Evolutionary conservation across 2,329 filamentous ascomycete genomes (phyloP).

Genomic region (Didymella segeticola): DNA sequence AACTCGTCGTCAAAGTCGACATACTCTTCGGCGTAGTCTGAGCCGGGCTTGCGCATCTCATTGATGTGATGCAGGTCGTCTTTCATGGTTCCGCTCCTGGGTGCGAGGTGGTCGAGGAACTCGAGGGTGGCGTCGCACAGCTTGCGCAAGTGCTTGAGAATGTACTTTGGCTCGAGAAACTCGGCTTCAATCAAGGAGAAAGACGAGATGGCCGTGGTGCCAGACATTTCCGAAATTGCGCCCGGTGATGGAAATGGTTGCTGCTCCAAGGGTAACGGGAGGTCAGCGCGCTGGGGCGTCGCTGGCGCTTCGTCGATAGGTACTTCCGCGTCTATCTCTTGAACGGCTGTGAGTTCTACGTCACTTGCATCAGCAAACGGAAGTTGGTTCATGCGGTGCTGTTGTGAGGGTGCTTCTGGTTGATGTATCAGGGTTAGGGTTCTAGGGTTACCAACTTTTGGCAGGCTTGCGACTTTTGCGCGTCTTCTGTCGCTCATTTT

Average conservation of each 20-base stretch:
- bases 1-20: constrained; percentile 44
- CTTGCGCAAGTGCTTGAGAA: constrained; percentile 51
- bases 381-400: neutral
- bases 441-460: constrained; percentile 36
- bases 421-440: neutral
- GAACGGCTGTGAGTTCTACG: constrained; percentile 45
- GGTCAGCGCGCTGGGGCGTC: constrained; percentile 30
- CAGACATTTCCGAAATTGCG: constrained; percentile 53
- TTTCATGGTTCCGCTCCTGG: constrained; percentile 29
- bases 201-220: constrained; percentile 56
- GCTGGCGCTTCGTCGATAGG: constrained; percentile 28
- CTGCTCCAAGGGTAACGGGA: constrained; percentile 10
- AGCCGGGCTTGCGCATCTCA: constrained; percentile 45
- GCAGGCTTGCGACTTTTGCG: constrained; percentile 30
- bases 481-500: constrained; percentile 23
- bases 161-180: constrained; percentile 50
- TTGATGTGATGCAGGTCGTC: constrained; percentile 32
- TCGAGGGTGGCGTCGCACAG: constrained; percentile 41
- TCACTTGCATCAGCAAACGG: constrained; percentile 18
- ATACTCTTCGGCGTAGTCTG: constrained; percentile 49
- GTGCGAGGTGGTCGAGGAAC: constrained; percentile 42
- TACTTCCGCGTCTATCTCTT: constrained; percentile 38
- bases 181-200: constrained; percentile 54
- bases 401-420: neutral
- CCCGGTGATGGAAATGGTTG: constrained; percentile 42